These are phyloP conservation scores for Hemerocallis citrina DNA, from an alignment of 106 monocot species.

Conservation along the genomic window DNA sequence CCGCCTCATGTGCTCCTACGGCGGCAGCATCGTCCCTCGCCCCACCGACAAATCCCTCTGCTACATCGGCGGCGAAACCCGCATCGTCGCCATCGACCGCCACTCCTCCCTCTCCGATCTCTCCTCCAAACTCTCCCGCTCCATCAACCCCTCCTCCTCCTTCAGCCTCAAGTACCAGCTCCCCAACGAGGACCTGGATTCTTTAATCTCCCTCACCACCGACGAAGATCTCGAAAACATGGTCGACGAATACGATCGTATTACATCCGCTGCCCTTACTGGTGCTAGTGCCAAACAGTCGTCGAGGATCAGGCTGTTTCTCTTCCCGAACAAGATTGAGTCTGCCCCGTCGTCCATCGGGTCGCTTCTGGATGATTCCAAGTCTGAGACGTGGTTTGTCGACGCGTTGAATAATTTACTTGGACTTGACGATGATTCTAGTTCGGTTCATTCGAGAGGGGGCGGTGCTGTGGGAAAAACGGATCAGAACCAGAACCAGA, in stretches of 20 bases:
- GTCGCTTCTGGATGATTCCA: conserved; percentile 74
- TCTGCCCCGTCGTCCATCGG: conserved; percentile 56
- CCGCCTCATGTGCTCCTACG: conserved; percentile 95
- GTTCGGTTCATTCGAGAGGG: conserved; percentile 25
- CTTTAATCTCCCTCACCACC: conserved; percentile 83
- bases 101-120: conserved; percentile 63
- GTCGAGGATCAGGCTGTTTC: conserved; percentile 63
- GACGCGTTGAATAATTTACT: conserved; percentile 93
- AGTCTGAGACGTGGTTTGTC: conserved; percentile 92
- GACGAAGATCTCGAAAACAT: conserved; percentile 99
- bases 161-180: conserved; percentile 95
- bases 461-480: too few species aligned
- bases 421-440: conserved; percentile 70
- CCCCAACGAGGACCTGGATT: conserved; percentile 95
- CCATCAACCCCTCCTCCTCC: conserved; percentile 31
- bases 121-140: conserved; percentile 45
- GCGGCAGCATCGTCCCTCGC: conserved; percentile 89
- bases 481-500: too few species aligned
- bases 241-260: conserved; percentile 93
- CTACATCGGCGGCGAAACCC: conserved; percentile 93
- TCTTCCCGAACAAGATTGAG: conserved; percentile 64
- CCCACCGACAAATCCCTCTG: conserved; percentile 87
- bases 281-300: conserved; percentile 7
- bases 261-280: conserved; percentile 10
- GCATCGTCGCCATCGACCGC: conserved; percentile 85